phyloP scores from a whole-genome alignment of 106 monocot species.

The Apostasia ramifera region DNA sequence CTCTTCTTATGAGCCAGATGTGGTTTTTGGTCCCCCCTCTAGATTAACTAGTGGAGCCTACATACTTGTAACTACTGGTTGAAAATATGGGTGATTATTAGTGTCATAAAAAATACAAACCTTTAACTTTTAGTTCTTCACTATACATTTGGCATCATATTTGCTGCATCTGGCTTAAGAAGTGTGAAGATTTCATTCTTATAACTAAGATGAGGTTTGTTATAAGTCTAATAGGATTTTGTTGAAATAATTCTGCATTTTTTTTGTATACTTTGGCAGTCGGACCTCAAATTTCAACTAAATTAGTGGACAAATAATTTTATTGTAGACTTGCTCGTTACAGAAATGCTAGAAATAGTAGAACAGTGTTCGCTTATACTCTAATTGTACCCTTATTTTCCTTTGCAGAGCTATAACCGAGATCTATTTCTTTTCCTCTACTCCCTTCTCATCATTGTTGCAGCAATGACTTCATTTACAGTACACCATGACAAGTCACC shows the following conservation, averaged over 20 bases:
- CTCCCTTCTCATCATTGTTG: constrained; percentile 81
- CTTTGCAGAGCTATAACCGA: constrained; percentile 69
- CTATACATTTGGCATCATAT: too few species aligned
- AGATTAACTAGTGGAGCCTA: too few species aligned
- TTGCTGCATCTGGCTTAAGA: too few species aligned
- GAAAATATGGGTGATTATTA: too few species aligned
- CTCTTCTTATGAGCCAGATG: too few species aligned
- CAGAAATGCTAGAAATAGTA: neutral
- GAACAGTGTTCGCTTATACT: neutral
- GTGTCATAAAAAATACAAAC: too few species aligned
- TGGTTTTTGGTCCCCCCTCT: too few species aligned
- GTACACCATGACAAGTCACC: constrained; percentile 80
- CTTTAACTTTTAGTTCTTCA: too few species aligned
- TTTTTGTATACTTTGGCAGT: neutral
- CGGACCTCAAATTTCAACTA: neutral
- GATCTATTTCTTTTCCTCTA: constrained; percentile 95
- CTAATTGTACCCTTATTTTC: constrained; percentile 10
- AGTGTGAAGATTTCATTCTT: too few species aligned
- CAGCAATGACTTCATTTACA: constrained; percentile 84
- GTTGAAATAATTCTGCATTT: neutral
- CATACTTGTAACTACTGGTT: too few species aligned
- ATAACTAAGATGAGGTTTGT: too few species aligned
- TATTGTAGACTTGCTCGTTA: neutral
- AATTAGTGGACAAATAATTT: neutral
- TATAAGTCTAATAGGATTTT: too few species aligned